Conservation (phyloP, 345 rosid genomes). For the Gossypium turneri region DNA sequence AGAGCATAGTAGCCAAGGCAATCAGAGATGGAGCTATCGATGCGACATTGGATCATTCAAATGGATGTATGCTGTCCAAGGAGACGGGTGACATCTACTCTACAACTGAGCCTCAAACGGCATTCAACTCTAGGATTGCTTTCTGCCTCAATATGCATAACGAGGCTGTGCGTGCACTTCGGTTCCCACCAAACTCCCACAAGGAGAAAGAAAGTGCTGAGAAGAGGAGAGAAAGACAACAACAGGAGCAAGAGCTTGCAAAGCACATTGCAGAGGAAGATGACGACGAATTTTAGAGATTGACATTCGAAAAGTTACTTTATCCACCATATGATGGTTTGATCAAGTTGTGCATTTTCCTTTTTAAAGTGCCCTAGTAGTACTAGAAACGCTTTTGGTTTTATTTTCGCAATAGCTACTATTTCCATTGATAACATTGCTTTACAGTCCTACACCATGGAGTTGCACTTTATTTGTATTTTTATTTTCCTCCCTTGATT, state of each 20-base stretch:
- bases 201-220: conserved; percentile 56
- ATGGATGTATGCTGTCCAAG: conserved; percentile 56
- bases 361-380: not conserved
- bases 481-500: not conserved
- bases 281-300: conserved; percentile 43
- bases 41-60: conserved; percentile 47
- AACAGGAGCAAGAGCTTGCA: conserved; percentile 55
- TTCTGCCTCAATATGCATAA: conserved; percentile 62
- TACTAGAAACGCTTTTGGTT: not conserved
- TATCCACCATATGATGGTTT: not conserved
- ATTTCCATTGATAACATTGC: not conserved
- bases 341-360: conserved; percentile 8
- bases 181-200: conserved; percentile 64
- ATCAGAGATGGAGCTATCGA: conserved; percentile 59
- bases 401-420: not conserved
- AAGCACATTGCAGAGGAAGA: conserved; percentile 64
- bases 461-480: not conserved
- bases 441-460: not conserved
- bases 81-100: conserved; percentile 61
- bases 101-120: conserved; percentile 50
- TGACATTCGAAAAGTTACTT: not conserved
- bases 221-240: conserved; percentile 59
- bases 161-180: conserved; percentile 54
- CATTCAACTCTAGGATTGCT: conserved; percentile 53
- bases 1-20: conserved; percentile 56